phyloP scores from a whole-genome alignment of 768 basidiomycete genomes.

The Termitomyces bulborhizus region DNA sequence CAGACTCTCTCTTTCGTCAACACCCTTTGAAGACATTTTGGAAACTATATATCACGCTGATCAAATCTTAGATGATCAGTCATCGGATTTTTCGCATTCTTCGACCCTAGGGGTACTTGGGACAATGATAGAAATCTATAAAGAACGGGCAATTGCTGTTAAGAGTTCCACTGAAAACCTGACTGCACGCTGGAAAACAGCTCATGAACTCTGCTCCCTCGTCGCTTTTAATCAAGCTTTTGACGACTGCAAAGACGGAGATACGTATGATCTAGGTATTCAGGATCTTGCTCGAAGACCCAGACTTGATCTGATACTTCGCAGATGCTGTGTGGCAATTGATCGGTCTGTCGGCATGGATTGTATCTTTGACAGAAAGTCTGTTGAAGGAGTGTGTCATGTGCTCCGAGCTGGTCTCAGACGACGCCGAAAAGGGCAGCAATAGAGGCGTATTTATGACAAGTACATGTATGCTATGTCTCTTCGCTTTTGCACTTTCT shows the following conservation, averaged over 20 bases:
- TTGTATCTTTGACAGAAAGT: constrained; percentile 53
- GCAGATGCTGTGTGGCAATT: constrained; percentile 73
- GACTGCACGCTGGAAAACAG: constrained; percentile 48
- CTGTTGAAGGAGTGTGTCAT: constrained; percentile 53
- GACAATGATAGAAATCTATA: constrained; percentile 44
- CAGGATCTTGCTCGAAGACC: background rate
- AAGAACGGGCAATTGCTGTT: constrained; percentile 14
- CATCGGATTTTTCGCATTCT: constrained; percentile 31
- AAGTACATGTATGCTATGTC: background rate
- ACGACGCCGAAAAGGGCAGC: background rate
- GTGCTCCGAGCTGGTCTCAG: constrained; percentile 18
- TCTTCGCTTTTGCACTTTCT: background rate
- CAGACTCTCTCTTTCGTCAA: constrained; percentile 37
- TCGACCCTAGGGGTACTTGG: constrained; percentile 39
- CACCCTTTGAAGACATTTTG: constrained; percentile 34
- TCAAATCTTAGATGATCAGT: constrained; percentile 36
- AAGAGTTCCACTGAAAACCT: constrained; percentile 26
- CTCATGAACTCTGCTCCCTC: constrained; percentile 63
- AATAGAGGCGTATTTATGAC: background rate
- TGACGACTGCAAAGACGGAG: constrained; percentile 56
- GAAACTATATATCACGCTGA: constrained; percentile 43
- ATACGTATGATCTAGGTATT: constrained; percentile 58
- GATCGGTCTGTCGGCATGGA: constrained; percentile 55
- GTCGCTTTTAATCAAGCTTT: constrained; percentile 57
- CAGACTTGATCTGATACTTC: background rate